These are phyloP conservation scores for Podila epicladia DNA, from an alignment of 192 early-diverging fungal genomes.

Conservation along the genomic window DNA sequence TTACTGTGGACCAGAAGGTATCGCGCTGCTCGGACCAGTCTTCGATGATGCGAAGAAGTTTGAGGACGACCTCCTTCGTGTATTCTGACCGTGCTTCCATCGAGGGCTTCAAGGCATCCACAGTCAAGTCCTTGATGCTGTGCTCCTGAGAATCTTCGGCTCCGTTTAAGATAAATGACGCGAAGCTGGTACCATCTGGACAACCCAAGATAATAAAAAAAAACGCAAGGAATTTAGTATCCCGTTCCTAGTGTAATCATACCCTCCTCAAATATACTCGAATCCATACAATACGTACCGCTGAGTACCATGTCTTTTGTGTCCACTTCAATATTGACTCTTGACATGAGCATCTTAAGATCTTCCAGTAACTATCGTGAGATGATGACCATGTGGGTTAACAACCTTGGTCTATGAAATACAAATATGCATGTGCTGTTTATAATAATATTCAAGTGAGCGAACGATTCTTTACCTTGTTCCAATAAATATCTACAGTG, in stretches of 20 bases:
- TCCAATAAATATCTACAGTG: conserved; percentile 62
- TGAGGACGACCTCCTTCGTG: conserved; percentile 41
- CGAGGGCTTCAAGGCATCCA: conserved; percentile 13
- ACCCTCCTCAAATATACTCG: background rate
- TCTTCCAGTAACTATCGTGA: conserved; percentile 29
- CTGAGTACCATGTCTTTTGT: conserved; percentile 23
- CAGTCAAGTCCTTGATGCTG: conserved; percentile 18
- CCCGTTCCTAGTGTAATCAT: background rate
- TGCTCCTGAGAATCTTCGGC: conserved; percentile 6
- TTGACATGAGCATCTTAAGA: conserved; percentile 35
- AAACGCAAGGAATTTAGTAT: background rate
- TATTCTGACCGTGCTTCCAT: conserved; percentile 22
- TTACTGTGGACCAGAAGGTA: conserved; percentile 24
- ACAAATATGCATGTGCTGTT: too few relatives aligned
- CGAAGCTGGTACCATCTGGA: conserved; percentile 26
- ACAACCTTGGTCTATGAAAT: too few relatives aligned
- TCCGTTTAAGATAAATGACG: conserved; percentile 27
- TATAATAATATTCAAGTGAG: too few relatives aligned
- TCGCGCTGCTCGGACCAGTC: conserved; percentile 31
- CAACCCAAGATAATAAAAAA: background rate
- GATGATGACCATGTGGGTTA: background rate
- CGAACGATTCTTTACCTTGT: conserved; percentile 40
- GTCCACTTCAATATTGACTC: conserved; percentile 28
- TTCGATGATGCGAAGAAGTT: conserved; percentile 26
- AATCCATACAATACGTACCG: conserved; percentile 8